Percentiles rank a stretch among this genome's conserved stretches.
Evolutionary conservation across 306 rosid species (phyloP).

Genomic region (Citrullus amarus): DNA sequence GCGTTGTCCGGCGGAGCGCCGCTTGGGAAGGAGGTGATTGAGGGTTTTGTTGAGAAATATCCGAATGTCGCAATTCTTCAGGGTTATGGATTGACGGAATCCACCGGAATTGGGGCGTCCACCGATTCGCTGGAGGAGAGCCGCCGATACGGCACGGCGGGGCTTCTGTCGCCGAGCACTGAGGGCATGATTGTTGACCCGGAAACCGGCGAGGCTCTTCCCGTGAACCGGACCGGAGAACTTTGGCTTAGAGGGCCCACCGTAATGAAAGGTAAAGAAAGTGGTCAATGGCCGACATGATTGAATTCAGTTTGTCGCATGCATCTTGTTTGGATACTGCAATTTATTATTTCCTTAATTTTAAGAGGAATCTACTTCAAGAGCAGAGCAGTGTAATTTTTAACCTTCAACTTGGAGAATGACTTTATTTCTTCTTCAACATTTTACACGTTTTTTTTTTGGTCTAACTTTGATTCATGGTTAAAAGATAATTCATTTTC

Average conservation of each 20-base stretch:
- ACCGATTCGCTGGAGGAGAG: conserved; percentile 84
- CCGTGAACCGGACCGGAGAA: conserved; percentile 63
- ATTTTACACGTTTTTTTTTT: neutral
- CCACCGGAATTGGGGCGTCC: conserved; percentile 71
- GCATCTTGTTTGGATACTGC: neutral
- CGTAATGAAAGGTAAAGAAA: conserved; percentile 55
- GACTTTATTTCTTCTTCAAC: neutral
- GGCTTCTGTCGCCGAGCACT: conserved; percentile 45
- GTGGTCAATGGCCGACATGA: neutral
- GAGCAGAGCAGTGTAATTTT: neutral
- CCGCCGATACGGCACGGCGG: conserved; percentile 78
- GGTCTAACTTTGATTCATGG: no score
- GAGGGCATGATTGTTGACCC: conserved; percentile 66
- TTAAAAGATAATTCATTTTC: no score
- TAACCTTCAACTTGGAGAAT: no score
- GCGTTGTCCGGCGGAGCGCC: conserved; percentile 82
- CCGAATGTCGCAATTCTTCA: conserved; percentile 52
- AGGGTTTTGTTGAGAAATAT: conserved; percentile 59
- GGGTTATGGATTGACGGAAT: conserved; percentile 84
- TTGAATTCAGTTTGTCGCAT: neutral
- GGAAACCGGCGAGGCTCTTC: conserved; percentile 26
- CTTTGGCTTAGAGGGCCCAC: conserved; percentile 85
- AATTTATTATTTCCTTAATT: neutral
- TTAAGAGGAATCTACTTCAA: neutral
- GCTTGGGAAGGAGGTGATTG: conserved; percentile 67